Evolutionary conservation across 2,329 filamentous ascomycete species (phyloP), one percentile per base, ranked within the genome.

Genomic region (Colletotrichum tabaci): DNA sequence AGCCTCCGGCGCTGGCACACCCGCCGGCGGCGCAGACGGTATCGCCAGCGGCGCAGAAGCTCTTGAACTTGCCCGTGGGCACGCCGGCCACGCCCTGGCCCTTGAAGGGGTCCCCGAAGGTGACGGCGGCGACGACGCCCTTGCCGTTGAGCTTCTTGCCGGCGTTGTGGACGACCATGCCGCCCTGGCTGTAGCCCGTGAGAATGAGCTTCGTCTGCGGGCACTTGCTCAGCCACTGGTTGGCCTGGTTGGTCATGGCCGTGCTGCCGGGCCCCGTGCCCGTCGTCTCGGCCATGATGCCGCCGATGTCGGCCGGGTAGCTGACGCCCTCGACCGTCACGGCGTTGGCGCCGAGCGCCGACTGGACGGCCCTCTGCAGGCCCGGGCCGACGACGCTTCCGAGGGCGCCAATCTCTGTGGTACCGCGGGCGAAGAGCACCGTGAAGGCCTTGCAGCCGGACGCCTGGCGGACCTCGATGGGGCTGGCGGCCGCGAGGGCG

Each of bases 371-470:
- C 42, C 82, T 78, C 68, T 87, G 85, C 72, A 89, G 85, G 2
- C 85, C 83, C 2, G 87, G 87, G 1, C 88, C 88, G 2, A 84
- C 81, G 9, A 84, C 73, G 21, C 74, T 76, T 23, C 88, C 88
- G 64, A 90, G 84, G 73, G 87, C 89, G 49, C 87, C 87, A 1
- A 72, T 52, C 77, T 89, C 87, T 9, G 82, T 84, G 3, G 87
- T 89, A 8, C 88, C 88, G 18, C 88, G 84, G 21, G 88, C 88
- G 74, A 87, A 90, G 74, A 90, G 85, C 53, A 90, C 78, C 10
- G 87, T 89, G 73, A 87, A 82, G 38, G 80, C 76, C 53, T 83
- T 84, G 77, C 85, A 87, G 13, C 65, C 71, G 5, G 66, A 61
- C 0, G 60, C 47, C 60, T 69, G 69, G 42, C 69, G 69, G 38